Evolutionary conservation across 2,329 filamentous ascomycete genomes (phyloP), one percentile per base, ranked within the genome.

Genomic region (Ascochyta lentis): DNA sequence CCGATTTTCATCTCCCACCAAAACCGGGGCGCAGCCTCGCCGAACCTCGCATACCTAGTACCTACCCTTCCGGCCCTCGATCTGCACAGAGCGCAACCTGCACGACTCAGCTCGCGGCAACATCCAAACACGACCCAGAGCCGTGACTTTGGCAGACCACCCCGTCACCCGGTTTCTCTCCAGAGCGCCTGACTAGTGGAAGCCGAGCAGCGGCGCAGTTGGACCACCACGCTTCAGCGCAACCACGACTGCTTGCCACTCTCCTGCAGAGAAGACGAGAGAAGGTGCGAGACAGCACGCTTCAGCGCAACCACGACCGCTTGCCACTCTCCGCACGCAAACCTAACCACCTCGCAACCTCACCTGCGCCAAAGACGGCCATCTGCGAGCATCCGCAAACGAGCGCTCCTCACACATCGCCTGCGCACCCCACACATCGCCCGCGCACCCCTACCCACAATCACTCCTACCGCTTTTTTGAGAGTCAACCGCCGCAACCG

Each of bases 181-280:
- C 46, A 24, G 55, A 61, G 52, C 60, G 58, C 60, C 56, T 59
- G 62, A 67, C 49, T 49, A 46, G 55, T 50, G 34, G 41, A 46
- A 38, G 42, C 38, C 42, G 47, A 50, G 49, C 59, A 56, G 55
- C 59, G 59, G 63, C 61, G 59, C 54, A 59, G 40, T 49, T 44
- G 39, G 48, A 48, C 61, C 41, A 61, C 66, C 65, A 67, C 64
- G 59, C 63, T 31, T 51, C 58, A 45, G 37, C n/a, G n/a, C n/a
- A n/a, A n/a, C n/a, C n/a, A n/a, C n/a, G n/a, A n/a, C n/a, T n/a
- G n/a, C n/a, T n/a, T n/a, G 63, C 63, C 50, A 42, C 49, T 47
- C 48, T 45, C 23, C 49, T 41, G 38, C 33, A 41, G 16, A 54
- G 54, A 60, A 61, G 53, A 19, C 24, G 24, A 44, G 16, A 54